A percentile compares a stretch with the other conserved stretches of the same genome.
Conservation (phyloP, 257 asterid species). For the Coffea eugenioides region DNA sequence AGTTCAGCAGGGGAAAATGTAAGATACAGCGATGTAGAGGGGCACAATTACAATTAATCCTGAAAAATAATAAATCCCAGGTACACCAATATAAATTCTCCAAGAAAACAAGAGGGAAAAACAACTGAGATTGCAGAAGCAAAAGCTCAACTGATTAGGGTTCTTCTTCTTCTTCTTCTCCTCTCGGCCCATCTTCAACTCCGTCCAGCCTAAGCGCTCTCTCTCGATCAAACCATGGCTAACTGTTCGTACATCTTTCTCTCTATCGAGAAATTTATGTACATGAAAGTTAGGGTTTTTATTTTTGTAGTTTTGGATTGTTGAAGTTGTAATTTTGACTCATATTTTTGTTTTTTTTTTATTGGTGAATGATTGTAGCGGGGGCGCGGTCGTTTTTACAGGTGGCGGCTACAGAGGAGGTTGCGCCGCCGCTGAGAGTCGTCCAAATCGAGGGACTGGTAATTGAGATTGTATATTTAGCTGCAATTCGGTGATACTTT, state of each 20-base stretch:
- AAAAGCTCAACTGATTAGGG: constrained; percentile 6
- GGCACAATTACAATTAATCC: too few species aligned
- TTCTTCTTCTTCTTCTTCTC: constrained; percentile 9
- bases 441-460: constrained; percentile 99
- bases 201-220: background rate
- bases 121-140: background rate
- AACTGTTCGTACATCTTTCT: constrained; percentile 15
- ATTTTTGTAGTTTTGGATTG: background rate
- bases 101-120: background rate
- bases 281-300: background rate
- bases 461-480: background rate
- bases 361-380: constrained; percentile 36
- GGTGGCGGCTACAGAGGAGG: constrained; percentile 87
- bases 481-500: background rate
- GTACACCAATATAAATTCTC: too few species aligned
- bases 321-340: background rate
- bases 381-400: constrained; percentile 74
- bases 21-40: too few species aligned
- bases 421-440: constrained; percentile 78
- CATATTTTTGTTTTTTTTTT: background rate
- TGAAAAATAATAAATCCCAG: too few species aligned
- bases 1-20: too few species aligned
- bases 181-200: background rate
- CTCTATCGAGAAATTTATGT: background rate
- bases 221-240: constrained; percentile 25